phyloP scores from a whole-genome alignment of 306 rosid genomes.

The Rosa chinensis region DNA sequence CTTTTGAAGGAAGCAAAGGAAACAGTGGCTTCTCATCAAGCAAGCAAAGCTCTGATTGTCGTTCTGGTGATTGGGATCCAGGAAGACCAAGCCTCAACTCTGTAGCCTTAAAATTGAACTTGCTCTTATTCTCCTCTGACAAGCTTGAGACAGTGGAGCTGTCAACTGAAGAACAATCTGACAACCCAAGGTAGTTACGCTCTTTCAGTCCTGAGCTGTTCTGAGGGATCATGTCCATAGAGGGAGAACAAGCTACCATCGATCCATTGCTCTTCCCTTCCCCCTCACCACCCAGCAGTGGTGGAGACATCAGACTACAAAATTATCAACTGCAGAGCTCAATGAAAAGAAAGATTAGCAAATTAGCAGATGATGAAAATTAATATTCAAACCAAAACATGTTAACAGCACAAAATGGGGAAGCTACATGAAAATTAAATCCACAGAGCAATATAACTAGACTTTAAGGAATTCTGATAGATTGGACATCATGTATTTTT shows the following conservation, averaged over 20 bases:
- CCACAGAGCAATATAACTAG: neutral
- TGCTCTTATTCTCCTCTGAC: constrained; percentile 60
- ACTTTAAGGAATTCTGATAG: neutral
- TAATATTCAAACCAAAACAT: neutral
- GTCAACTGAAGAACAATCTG: constrained; percentile 94
- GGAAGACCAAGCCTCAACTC: constrained; percentile 95
- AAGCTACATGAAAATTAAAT: constrained; percentile 1
- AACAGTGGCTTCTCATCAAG: constrained; percentile 77
- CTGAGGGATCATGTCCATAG: constrained; percentile 58
- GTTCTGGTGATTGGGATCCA: constrained; percentile 82
- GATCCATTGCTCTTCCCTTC: constrained; percentile 61
- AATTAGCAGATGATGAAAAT: constrained; percentile 1
- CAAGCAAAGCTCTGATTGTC: constrained; percentile 49
- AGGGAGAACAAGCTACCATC: constrained; percentile 44
- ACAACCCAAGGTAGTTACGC: constrained; percentile 77
- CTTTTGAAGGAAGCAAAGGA: constrained; percentile 83
- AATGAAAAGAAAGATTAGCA: constrained; percentile 15
- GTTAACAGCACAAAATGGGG: neutral
- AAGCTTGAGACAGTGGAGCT: constrained; percentile 64
- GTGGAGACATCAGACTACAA: constrained; percentile 66
- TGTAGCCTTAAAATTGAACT: constrained; percentile 78
- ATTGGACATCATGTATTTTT: neutral
- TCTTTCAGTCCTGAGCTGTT: constrained; percentile 68
- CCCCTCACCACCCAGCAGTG: constrained; percentile 63
- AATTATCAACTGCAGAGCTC: constrained; percentile 21